Conservation (phyloP, 2,329 filamentous ascomycete species). For the Penicillium sp. region DNA sequence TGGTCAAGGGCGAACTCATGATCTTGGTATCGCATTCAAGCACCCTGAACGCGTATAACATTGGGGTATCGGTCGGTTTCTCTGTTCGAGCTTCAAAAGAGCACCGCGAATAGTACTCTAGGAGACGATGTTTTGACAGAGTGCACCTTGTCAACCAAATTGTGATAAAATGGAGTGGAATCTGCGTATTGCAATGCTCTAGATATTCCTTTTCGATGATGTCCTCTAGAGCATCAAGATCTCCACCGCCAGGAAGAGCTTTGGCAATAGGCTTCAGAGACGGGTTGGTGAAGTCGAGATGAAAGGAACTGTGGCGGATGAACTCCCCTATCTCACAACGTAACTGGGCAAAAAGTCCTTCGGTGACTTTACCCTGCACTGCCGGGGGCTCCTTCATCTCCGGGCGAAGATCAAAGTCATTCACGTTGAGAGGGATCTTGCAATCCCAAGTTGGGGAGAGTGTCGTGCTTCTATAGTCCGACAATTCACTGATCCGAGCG, state of each 20-base stretch:
- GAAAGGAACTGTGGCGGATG: constrained; percentile 27
- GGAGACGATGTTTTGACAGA: constrained; percentile 53
- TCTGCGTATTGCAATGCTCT: constrained; percentile 40
- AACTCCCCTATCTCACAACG: constrained; percentile 17
- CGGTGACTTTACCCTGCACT: constrained; percentile 7
- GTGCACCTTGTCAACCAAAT: constrained; percentile 48
- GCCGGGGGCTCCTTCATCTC: constrained; percentile 39
- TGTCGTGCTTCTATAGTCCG: constrained; percentile 48
- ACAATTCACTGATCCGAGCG: constrained; percentile 67
- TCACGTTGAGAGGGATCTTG: constrained; percentile 44
- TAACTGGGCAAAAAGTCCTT: constrained; percentile 15
- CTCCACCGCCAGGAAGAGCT: constrained; percentile 23
- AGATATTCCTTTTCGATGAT: constrained; percentile 53
- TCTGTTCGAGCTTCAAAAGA: constrained; percentile 27
- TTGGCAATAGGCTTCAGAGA: constrained; percentile 36
- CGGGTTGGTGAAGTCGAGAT: constrained; percentile 48
- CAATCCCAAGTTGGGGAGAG: constrained; percentile 50
- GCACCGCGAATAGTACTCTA: constrained; percentile 50
- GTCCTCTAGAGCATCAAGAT: constrained; percentile 33
- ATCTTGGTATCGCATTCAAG: constrained; percentile 52
- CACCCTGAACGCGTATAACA: constrained; percentile 37
- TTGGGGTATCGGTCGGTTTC: constrained; percentile 30
- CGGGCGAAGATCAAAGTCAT: constrained; percentile 43
- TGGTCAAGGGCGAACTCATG: constrained; percentile 44
- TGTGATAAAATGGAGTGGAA: constrained; percentile 51